A percentile compares a stretch with the other conserved stretches of the same genome.
Evolutionary conservation across 2,329 filamentous ascomycete species (phyloP).

Genomic region (Lizonia empirigonia): DNA sequence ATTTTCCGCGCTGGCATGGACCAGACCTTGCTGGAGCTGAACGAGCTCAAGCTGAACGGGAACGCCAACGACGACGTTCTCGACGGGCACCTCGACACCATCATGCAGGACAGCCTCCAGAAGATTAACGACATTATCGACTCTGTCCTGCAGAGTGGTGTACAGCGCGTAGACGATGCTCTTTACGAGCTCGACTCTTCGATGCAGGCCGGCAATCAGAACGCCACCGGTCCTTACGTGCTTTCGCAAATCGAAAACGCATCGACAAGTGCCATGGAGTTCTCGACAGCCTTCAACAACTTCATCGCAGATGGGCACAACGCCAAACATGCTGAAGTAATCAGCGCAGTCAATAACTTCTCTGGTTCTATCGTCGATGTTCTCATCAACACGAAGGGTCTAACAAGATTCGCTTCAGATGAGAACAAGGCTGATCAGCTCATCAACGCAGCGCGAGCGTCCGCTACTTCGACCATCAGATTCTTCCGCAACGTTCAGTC

Average conservation of each 20-base stretch:
- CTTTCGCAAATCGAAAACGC: slow-evolving; percentile 98
- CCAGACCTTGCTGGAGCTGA: slow-evolving; percentile 88
- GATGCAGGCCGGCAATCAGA: slow-evolving; percentile 99
- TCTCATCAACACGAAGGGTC: slow-evolving; percentile 93
- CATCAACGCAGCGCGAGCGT: slow-evolving; percentile 79
- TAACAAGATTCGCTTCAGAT: slow-evolving; percentile 89
- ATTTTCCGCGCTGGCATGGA: slow-evolving; percentile 99
- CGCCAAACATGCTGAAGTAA: slow-evolving; percentile 86
- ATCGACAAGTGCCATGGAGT: slow-evolving; percentile 91
- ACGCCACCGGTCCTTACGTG: slow-evolving; percentile 91
- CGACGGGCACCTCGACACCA: slow-evolving; percentile 87
- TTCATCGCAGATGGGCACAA: slow-evolving; percentile 97
- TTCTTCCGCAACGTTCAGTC: slow-evolving; percentile 96
- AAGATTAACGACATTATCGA: slow-evolving; percentile 99
- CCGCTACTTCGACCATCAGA: slow-evolving; percentile 84
- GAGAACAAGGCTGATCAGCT: slow-evolving; percentile 92
- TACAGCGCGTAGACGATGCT: slow-evolving; percentile 92
- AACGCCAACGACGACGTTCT: slow-evolving; percentile 76
- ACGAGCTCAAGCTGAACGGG: slow-evolving; percentile 72
- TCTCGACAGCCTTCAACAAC: slow-evolving; percentile 97
- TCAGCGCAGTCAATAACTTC: slow-evolving; percentile 90
- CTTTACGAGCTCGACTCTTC: slow-evolving; percentile 96
- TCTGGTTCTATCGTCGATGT: slow-evolving; percentile 91
- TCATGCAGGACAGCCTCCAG: slow-evolving; percentile 82
- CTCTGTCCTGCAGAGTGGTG: slow-evolving; percentile 89